A percentile compares a stretch with the other conserved stretches of the same genome.
Conservation (phyloP, 2,329 filamentous ascomycete genomes). For the Beauveria bassiana region DNA sequence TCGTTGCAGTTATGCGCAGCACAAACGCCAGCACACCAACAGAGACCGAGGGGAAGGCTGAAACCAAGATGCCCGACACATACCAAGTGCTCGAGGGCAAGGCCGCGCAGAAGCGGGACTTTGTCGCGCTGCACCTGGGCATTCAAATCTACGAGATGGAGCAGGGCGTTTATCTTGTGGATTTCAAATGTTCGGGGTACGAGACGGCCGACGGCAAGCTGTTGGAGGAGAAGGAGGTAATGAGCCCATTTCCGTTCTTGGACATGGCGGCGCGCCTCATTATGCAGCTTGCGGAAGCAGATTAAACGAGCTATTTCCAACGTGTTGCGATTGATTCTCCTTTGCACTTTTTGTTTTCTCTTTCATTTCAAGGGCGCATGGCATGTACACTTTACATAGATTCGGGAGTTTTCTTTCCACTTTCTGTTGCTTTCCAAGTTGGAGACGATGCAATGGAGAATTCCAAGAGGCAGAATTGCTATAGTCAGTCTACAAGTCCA, state of each 20-base stretch:
- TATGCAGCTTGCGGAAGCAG: conserved; percentile 78
- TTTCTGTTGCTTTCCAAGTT: neutral
- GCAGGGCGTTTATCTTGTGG: conserved; percentile 84
- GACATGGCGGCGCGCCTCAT: conserved; percentile 90
- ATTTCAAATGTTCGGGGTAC: conserved; percentile 98
- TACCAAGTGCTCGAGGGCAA: conserved; percentile 34
- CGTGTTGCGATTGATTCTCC: neutral
- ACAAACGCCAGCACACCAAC: conserved; percentile 18
- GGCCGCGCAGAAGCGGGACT: conserved; percentile 44
- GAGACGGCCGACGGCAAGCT: conserved; percentile 68
- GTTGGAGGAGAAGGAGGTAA: conserved; percentile 88
- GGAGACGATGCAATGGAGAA: no score
- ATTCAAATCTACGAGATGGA: conserved; percentile 97
- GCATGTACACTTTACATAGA: neutral
- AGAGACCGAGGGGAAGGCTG: conserved; percentile 9
- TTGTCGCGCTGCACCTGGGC: conserved; percentile 88
- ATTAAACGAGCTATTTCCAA: neutral
- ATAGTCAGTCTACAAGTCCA: neutral
- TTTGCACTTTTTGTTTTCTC: neutral
- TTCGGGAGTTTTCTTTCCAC: neutral
- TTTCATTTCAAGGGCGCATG: neutral
- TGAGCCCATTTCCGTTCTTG: conserved; percentile 90
- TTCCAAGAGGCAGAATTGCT: neutral
- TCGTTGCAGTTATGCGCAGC: conserved; percentile 31
- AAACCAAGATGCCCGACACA: conserved; percentile 23